Percentiles rank a stretch among this genome's conserved stretches.
Evolutionary conservation across 805 yeast species (phyloP).

Genomic region (Lipomyces mesembrius): DNA sequence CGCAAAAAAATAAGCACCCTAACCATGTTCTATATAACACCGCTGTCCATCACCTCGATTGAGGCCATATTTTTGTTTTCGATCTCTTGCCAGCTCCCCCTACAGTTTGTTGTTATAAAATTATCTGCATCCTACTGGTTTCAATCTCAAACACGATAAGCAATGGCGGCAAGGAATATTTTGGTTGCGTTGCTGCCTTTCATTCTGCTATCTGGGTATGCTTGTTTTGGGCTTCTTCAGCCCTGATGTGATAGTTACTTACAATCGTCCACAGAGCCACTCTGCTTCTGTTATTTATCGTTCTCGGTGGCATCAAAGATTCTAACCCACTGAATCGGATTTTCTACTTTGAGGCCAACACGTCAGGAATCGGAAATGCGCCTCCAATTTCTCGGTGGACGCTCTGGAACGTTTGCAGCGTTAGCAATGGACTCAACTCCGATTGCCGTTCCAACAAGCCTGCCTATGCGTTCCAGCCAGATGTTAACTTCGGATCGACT

Average conservation of each 20-base stretch:
- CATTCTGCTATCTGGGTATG: conserved; percentile 36
- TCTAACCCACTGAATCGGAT: conserved; percentile 62
- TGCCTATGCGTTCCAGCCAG: conserved; percentile 87
- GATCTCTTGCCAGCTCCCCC: background rate
- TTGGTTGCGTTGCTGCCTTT: conserved; percentile 28
- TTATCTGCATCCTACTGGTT: background rate
- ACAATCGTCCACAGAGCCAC: conserved; percentile 47
- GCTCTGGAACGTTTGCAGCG: conserved; percentile 67
- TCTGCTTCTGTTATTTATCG: conserved; percentile 61
- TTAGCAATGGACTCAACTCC: conserved; percentile 51
- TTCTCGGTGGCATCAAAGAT: conserved; percentile 66
- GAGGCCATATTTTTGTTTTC: background rate
- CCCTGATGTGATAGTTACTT: background rate
- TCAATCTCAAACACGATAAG: background rate
- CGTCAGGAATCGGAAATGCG: conserved; percentile 54
- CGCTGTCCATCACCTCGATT: conserved; percentile 1
- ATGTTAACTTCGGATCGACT: conserved; percentile 65
- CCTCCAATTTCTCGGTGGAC: conserved; percentile 73
- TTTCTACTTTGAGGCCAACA: conserved; percentile 82
- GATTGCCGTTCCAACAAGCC: conserved; percentile 63
- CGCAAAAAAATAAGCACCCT: background rate
- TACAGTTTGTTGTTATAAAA: background rate
- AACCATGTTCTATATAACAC: background rate
- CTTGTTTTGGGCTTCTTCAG: background rate
- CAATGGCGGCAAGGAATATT: conserved; percentile 17